Percentiles rank a stretch among this genome's conserved stretches.
phyloP scores from a whole-genome alignment of 768 basidiomycete genomes.

The Pulveroboletus frians region DNA sequence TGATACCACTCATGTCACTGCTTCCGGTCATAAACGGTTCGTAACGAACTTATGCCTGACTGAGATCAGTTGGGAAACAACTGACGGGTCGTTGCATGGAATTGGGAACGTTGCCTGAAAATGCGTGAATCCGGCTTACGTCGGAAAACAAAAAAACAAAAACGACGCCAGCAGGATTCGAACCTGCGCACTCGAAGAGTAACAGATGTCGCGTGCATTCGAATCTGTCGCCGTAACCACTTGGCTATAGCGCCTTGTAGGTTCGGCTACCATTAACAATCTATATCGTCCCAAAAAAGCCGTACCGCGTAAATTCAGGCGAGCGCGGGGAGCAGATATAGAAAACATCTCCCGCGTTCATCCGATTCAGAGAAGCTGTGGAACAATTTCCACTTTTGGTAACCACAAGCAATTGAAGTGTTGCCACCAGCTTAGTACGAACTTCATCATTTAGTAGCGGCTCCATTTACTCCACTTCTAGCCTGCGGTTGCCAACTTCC shows the following conservation, averaged over 20 bases:
- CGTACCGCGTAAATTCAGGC: too few species aligned
- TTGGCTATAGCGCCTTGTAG: slow-evolving; percentile 54
- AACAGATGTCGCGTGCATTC: slow-evolving; percentile 37
- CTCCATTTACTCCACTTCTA: not conserved
- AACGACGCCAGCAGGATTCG: slow-evolving; percentile 39
- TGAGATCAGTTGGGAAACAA: not conserved
- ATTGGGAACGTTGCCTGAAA: not conserved
- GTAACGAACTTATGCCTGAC: not conserved
- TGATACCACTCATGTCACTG: not conserved
- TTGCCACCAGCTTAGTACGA: not conserved
- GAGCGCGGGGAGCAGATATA: too few species aligned
- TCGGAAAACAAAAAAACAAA: slow-evolving; percentile 5
- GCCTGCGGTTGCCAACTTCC: not conserved
- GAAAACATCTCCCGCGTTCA: too few species aligned
- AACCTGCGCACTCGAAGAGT: slow-evolving; percentile 39
- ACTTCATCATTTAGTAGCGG: not conserved
- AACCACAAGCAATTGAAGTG: not conserved
- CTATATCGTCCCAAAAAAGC: too few species aligned
- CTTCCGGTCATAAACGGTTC: slow-evolving; percentile 3
- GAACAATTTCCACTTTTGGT: slow-evolving; percentile 5
- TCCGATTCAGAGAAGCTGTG: not conserved
- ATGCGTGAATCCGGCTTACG: too few species aligned
- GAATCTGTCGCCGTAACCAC: slow-evolving; percentile 77
- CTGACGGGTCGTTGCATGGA: not conserved
- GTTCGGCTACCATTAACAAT: too few species aligned